Base-by-base conservation (phyloP, 179 eudicot genomes). In the Patellifolia procumbens region DNA sequence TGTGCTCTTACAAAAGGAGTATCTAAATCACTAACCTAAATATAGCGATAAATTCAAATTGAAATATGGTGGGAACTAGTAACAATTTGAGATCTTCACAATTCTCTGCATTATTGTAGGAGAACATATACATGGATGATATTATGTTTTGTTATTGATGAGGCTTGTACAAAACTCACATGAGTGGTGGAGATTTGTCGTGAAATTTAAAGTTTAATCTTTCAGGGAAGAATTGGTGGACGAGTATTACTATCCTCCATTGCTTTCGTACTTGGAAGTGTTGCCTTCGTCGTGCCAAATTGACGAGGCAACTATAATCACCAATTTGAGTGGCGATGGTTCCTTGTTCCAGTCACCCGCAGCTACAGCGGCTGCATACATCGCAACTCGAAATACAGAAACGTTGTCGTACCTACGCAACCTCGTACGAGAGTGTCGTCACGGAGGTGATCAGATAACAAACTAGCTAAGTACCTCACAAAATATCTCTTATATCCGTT, bases 321-420 rank as follows among this genome's bases (percentile, higher is more conserved):
- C 48, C 6, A 45, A 84, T 72, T 62, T 82, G 76, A 78, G 78
- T 48, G 19, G 34, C 22, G 81, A 83, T 19, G 88, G 90, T 24
- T 85, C 86, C 5, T 61, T 87, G 20, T 87, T 85, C 51, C 81
- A 79, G 12, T 84, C 89, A 4, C 87, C 89, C 0, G 81, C 89
- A 7, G 86, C 89, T 53, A 84, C 86, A 0, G 87, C 86, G 16
- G 53, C 45, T 7, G 89, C 89, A 0, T 86, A 73, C 45, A 76
- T 86, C 76, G 69, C 63, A 2, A 84, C 86, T 0, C 53, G 78
- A 68, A 77, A 82, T 43, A 24, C 35, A 2, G 37, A 71, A 24
- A 74, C 78, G 29, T 22, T 80, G 69, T 76, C 73, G 2, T 84
- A 80, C 55, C 62, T 86, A 0, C 31, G 39, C 11, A 74, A 79